These are phyloP conservation scores for Entomophthora muscae DNA, from an alignment of 371 early-diverging fungal species.

Conservation along the genomic window DNA sequence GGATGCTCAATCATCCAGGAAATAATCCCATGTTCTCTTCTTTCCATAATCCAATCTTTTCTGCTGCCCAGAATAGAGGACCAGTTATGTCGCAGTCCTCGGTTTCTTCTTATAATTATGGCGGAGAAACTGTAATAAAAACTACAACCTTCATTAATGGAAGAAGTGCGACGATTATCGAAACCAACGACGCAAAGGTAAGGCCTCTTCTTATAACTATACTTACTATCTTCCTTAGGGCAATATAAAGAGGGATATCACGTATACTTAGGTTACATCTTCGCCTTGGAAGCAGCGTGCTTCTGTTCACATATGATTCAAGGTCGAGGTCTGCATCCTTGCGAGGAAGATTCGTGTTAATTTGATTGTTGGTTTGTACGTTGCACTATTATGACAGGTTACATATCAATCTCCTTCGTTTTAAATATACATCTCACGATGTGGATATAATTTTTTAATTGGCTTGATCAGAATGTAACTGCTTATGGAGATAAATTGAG, in stretches of 20 bases:
- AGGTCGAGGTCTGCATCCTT: neutral
- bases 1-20: neutral
- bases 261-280: neutral
- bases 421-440: neutral
- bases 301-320: neutral
- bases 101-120: neutral
- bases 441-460: neutral
- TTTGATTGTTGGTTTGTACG: neutral
- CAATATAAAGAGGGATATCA: neutral
- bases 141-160: neutral
- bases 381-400: neutral
- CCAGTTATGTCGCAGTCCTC: neutral
- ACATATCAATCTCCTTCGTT: neutral
- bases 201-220: neutral
- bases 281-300: neutral
- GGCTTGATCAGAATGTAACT: neutral
- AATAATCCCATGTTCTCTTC: neutral
- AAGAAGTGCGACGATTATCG: neutral
- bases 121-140: neutral
- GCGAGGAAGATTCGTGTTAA: neutral
- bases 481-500: neutral
- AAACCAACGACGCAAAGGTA: neutral
- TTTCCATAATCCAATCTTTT: neutral
- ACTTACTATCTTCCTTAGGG: neutral
- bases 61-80: neutral